These are phyloP conservation scores for Nemania serpens DNA, from an alignment of 2,329 filamentous ascomycete species.

Conservation along the genomic window DNA sequence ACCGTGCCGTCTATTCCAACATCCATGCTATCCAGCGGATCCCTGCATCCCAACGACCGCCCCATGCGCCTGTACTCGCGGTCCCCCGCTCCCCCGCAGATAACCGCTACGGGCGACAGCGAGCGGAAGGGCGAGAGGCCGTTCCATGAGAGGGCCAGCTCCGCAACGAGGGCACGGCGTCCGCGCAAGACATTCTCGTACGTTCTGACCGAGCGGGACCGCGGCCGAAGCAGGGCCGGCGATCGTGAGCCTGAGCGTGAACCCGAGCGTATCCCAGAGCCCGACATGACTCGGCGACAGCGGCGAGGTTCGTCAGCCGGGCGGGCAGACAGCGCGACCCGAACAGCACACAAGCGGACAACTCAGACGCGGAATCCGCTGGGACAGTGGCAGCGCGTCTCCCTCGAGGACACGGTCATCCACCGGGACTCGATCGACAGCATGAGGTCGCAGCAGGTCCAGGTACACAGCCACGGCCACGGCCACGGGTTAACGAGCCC, in stretches of 20 bases:
- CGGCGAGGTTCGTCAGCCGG: slow-evolving; percentile 7
- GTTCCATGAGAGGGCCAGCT: neutral
- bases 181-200: slow-evolving; percentile 27
- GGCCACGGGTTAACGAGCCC: neutral
- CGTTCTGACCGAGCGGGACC: slow-evolving; percentile 12
- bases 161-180: neutral
- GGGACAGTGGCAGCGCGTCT: slow-evolving; percentile 22
- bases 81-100: slow-evolving; percentile 9
- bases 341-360: neutral
- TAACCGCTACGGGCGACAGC: neutral
- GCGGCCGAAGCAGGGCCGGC: neutral
- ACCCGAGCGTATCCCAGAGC: neutral
- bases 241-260: slow-evolving; percentile 12
- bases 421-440: slow-evolving; percentile 17
- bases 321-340: neutral
- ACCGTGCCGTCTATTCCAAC: slow-evolving; percentile 29
- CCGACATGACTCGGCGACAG: neutral
- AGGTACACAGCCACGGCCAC: neutral
- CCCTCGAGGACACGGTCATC: slow-evolving; percentile 23
- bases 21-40: slow-evolving; percentile 10
- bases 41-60: slow-evolving; percentile 19
- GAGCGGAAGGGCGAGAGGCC: neutral
- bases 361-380: slow-evolving; percentile 4
- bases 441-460: neutral
- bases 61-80: slow-evolving; percentile 24